Evolutionary conservation across 371 early-diverging fungal species (phyloP).

Genomic region (Mucor irregularis): DNA sequence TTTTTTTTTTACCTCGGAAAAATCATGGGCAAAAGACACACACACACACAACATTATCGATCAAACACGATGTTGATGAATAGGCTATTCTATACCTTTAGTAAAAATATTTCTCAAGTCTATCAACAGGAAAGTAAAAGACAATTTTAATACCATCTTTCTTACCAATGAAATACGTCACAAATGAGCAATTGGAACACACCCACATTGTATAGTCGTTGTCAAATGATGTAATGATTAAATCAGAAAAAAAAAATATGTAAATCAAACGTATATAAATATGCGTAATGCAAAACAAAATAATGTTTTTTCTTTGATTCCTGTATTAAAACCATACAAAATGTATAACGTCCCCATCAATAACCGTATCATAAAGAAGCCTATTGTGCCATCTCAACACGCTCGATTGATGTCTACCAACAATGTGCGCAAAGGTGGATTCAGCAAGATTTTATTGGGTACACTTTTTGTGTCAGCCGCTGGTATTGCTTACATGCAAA

Average conservation of each 20-base stretch:
- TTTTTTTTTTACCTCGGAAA: no score
- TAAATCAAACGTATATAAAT: not conserved
- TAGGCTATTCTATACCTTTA: no score
- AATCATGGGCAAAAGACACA: no score
- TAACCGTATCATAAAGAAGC: not conserved
- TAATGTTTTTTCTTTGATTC: not conserved
- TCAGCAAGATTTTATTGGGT: slow-evolving; percentile 2
- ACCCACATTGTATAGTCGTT: not conserved
- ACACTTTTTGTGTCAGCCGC: slow-evolving; percentile 15
- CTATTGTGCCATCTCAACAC: not conserved
- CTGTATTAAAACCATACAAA: not conserved
- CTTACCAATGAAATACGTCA: no score
- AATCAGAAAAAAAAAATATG: slow-evolving; percentile 7
- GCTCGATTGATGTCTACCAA: not conserved
- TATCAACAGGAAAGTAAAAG: no score
- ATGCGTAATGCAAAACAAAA: no score
- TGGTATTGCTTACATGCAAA: slow-evolving; percentile 22
- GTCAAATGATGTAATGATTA: slow-evolving; percentile 24
- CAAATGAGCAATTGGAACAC: no score
- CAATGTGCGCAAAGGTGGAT: not conserved
- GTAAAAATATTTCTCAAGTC: no score
- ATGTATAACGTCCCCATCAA: slow-evolving; percentile 2
- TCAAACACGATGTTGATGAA: no score
- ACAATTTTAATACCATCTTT: no score
- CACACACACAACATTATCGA: no score